A percentile compares a stretch with the other conserved stretches of the same genome.
These are phyloP conservation scores for Trichoderma hamatum DNA, from an alignment of 2,329 filamentous ascomycete genomes.

Conservation along the genomic window DNA sequence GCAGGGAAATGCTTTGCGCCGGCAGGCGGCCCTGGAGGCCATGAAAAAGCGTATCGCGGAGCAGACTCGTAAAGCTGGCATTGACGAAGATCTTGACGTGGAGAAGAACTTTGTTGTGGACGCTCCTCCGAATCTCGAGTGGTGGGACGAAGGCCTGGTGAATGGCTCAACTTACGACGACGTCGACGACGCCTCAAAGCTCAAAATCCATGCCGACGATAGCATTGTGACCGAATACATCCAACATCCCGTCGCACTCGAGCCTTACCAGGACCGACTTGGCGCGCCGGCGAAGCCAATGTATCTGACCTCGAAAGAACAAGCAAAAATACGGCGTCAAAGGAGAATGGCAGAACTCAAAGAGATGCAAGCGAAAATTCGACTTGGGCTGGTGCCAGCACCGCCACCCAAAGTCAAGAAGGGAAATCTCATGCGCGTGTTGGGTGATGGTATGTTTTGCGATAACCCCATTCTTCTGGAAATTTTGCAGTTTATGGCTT, in stretches of 20 bases:
- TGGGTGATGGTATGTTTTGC: slow-evolving; percentile 70
- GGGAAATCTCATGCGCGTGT: slow-evolving; percentile 94
- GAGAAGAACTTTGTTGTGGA: slow-evolving; percentile 90
- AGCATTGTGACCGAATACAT: slow-evolving; percentile 88
- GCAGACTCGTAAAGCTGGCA: slow-evolving; percentile 83
- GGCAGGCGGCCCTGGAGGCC: slow-evolving; percentile 85
- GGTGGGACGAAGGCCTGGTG: slow-evolving; percentile 94
- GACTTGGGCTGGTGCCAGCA: slow-evolving; percentile 84
- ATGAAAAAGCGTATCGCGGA: slow-evolving; percentile 94
- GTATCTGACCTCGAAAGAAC: slow-evolving; percentile 88
- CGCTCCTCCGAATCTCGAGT: slow-evolving; percentile 84
- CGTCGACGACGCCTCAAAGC: slow-evolving; percentile 63
- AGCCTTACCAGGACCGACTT: slow-evolving; percentile 88
- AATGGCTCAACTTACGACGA: slow-evolving; percentile 73
- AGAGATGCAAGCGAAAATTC: slow-evolving; percentile 94
- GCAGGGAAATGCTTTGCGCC: slow-evolving; percentile 84
- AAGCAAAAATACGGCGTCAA: slow-evolving; percentile 86
- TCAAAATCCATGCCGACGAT: slow-evolving; percentile 78
- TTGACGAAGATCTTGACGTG: slow-evolving; percentile 85
- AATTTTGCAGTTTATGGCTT: neutral
- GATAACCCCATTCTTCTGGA: neutral
- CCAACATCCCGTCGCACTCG: slow-evolving; percentile 88
- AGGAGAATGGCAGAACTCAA: slow-evolving; percentile 91
- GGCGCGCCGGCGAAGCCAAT: slow-evolving; percentile 81
- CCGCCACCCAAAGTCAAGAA: slow-evolving; percentile 97